A percentile compares a stretch with the other conserved stretches of the same genome.
phyloP scores from a whole-genome alignment of 176 grass and related monocot species.

The Eragrostis curvula region DNA sequence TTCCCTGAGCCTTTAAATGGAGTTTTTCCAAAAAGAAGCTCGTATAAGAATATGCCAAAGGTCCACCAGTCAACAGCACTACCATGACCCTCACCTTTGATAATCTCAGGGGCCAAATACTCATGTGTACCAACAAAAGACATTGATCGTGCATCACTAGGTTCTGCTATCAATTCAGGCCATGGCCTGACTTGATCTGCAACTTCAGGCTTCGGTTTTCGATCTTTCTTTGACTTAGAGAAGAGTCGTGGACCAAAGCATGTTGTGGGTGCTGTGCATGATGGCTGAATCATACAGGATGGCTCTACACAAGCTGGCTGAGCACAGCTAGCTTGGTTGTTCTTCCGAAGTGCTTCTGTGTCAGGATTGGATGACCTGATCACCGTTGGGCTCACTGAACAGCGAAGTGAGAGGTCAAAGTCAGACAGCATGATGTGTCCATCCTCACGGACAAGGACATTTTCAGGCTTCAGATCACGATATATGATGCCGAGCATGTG shows the following conservation, averaged over 20 bases:
- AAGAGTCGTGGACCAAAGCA: conserved; percentile 85
- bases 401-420: conserved; percentile 78
- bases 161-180: conserved; percentile 91
- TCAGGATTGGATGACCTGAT: conserved; percentile 69
- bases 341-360: conserved; percentile 53
- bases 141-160: conserved; percentile 84
- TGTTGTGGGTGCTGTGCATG: conserved; percentile 66
- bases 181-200: conserved; percentile 81
- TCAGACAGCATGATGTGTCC: conserved; percentile 97
- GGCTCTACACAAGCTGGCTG: conserved; percentile 70
- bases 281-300: conserved; percentile 73
- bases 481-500: conserved; percentile 96
- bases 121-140: conserved; percentile 95
- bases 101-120: conserved; percentile 68
- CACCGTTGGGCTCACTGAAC: conserved; percentile 68
- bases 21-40: conserved; percentile 93
- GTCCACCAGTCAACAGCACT: conserved; percentile 98
- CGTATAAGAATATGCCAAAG: conserved; percentile 85
- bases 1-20: conserved; percentile 93
- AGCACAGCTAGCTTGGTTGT: conserved; percentile 50
- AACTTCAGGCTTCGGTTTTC: conserved; percentile 72
- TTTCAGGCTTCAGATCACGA: conserved; percentile 91
- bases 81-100: conserved; percentile 92
- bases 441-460: conserved; percentile 84
- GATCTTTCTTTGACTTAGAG: conserved; percentile 80